Conservation (phyloP, 2,329 filamentous ascomycete species). For the Hymenoscyphus scutula region DNA sequence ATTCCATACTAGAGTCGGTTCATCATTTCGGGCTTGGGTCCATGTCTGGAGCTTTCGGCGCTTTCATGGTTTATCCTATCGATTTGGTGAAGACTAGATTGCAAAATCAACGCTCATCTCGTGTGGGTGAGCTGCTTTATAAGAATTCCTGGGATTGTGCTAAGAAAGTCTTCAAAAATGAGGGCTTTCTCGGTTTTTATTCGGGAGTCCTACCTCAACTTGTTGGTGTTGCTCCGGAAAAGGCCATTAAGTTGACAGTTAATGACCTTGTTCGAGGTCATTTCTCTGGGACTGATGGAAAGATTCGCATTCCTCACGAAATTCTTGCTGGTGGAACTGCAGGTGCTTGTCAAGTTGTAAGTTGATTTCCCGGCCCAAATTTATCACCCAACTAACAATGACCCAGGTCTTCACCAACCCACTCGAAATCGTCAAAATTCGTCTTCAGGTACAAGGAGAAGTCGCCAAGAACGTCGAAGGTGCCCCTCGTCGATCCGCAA, state of each 20-base stretch:
- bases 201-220: conserved; percentile 93
- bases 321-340: conserved; percentile 84
- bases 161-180: conserved; percentile 87
- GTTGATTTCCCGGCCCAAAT: conserved; percentile 39
- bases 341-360: conserved; percentile 92
- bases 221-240: conserved; percentile 97
- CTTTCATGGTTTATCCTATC: conserved; percentile 99
- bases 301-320: conserved; percentile 70
- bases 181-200: conserved; percentile 86
- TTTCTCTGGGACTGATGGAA: conserved; percentile 72
- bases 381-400: conserved; percentile 11
- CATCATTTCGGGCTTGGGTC: conserved; percentile 92
- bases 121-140: conserved; percentile 84
- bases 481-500: conserved; percentile 82
- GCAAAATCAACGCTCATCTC: conserved; percentile 88
- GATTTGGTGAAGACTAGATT: conserved; percentile 97
- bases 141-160: conserved; percentile 98
- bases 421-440: conserved; percentile 98
- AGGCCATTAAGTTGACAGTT: conserved; percentile 98
- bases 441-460: conserved; percentile 95
- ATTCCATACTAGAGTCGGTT: conserved; percentile 68
- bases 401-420: conserved; percentile 90
- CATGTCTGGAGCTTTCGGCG: conserved; percentile 91
- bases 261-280: conserved; percentile 85
- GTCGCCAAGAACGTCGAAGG: conserved; percentile 83